Base-by-base conservation (phyloP, 352 stramenopile species). In the Pythium angustatum region DNA sequence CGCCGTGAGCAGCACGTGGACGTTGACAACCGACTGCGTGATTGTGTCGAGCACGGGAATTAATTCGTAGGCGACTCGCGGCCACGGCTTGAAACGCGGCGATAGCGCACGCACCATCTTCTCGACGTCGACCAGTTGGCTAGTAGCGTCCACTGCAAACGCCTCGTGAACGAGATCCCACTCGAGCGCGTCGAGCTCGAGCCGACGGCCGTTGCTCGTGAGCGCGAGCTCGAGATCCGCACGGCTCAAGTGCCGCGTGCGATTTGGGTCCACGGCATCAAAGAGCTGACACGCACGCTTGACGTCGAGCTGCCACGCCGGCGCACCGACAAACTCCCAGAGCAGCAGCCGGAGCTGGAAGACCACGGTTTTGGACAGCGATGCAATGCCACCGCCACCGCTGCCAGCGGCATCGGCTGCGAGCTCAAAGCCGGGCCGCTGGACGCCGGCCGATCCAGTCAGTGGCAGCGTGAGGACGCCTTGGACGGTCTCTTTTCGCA, bases 21-120 rank as follows among this genome's bases (percentile, higher is more conserved):
- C 69, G 41, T 64, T 77, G 9, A 86, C 68, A 24, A 90, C 75
- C 0, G 72, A 72, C 51, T 88, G 77, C 53, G 79, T 87, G 24
- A 90, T 64, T 0, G 71, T 43, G 40, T 90, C 79, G 30, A 87
- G 57, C 10, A 90, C 61, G 1, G 79, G 81, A 5, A 72, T 66
- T 40, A 88, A 68, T 30, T 88, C 81, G 70, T 90, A 90, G 27
- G 41, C 50, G 51, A 87, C 69, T 11, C 66, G 47, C 1, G 62
- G 64, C 19, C 83, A 69, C 12, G 49, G 36, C 14, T 71, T 64
- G 19, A 88, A 60, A 1, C 75, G 66, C 15, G 81, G 81, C 10
- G 65, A 54, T 1, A 88, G 33, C 21, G 62, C 33, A 38, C 50
- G 26, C 15, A 88, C 40, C 62, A 90, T 70, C 3, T 17, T 43